Percentiles rank a stretch among this genome's conserved stretches.
phyloP scores from a whole-genome alignment of 164 flowering plant species.

The Aristolochia contorta region DNA sequence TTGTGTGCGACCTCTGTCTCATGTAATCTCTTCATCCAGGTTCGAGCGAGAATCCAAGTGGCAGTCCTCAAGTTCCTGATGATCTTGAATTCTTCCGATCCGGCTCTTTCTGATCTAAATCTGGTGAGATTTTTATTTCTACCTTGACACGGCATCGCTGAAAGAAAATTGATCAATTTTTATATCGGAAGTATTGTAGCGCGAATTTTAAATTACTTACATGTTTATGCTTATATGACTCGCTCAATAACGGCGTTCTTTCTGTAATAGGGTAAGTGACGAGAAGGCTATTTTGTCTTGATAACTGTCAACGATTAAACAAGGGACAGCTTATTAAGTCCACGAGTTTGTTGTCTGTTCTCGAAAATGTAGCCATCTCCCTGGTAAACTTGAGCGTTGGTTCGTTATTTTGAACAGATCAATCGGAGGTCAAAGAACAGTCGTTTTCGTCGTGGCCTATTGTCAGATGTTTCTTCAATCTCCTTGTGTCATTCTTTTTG shows the following conservation, averaged over 20 bases:
- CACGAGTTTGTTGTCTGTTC: too few relatives aligned
- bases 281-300: too few relatives aligned
- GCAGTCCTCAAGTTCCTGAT: slow-evolving; percentile 72
- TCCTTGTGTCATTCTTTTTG: slow-evolving; percentile 61
- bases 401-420: slow-evolving; percentile 27
- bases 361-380: background rate
- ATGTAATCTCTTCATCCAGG: slow-evolving; percentile 28
- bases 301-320: too few relatives aligned
- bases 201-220: too few relatives aligned
- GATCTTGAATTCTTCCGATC: slow-evolving; percentile 47
- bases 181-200: too few relatives aligned
- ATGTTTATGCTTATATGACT: too few relatives aligned
- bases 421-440: slow-evolving; percentile 48
- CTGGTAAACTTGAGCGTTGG: background rate
- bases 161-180: too few relatives aligned
- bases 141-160: background rate
- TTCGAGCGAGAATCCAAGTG: slow-evolving; percentile 75
- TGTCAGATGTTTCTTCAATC: slow-evolving; percentile 50
- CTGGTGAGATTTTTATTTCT: slow-evolving; percentile 29
- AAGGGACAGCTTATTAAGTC: too few relatives aligned
- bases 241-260: too few relatives aligned
- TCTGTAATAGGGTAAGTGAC: too few relatives aligned
- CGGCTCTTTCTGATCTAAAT: slow-evolving; percentile 65
- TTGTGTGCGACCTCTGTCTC: slow-evolving; percentile 1
- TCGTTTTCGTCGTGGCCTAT: slow-evolving; percentile 41